Evolutionary conservation across 2,329 filamentous ascomycete species (phyloP).

Genomic region (Tothia fuscella): DNA sequence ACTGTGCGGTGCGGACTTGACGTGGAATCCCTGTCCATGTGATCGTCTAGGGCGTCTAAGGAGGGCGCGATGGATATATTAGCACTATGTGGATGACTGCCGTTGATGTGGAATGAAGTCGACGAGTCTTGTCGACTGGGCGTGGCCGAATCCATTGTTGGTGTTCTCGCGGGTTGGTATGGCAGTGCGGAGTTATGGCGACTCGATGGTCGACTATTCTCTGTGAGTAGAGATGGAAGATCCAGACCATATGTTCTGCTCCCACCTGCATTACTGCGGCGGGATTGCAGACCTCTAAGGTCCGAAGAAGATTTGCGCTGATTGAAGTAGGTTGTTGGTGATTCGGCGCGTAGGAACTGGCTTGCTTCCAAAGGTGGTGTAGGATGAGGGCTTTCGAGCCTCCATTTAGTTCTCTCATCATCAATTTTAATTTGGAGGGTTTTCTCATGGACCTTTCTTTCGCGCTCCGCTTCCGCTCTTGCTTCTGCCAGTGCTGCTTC

Average conservation of each 20-base stretch:
- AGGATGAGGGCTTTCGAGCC: conserved; percentile 31
- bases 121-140: conserved; percentile 20
- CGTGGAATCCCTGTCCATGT: conserved; percentile 35
- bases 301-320: conserved; percentile 29
- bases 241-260: conserved; percentile 15
- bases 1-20: conserved; percentile 54
- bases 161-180: conserved; percentile 14
- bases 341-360: conserved; percentile 25
- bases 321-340: conserved; percentile 21
- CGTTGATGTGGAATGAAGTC: conserved; percentile 22
- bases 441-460: conserved; percentile 46
- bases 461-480: conserved; percentile 43
- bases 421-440: conserved; percentile 48
- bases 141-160: not conserved
- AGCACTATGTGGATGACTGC: conserved; percentile 14
- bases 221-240: conserved; percentile 2
- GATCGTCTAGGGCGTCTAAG: conserved; percentile 33
- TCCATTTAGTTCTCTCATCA: conserved; percentile 52
- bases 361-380: conserved; percentile 4
- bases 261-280: conserved; percentile 15
- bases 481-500: conserved; percentile 51
- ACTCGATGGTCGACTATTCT: conserved; percentile 20
- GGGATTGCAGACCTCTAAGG: conserved; percentile 19
- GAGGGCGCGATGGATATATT: conserved; percentile 32
- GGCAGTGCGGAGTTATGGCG: conserved; percentile 17